Evolutionary conservation across 1,284 basidiomycete species (phyloP).

Genomic region (Vanrija humicola): DNA sequence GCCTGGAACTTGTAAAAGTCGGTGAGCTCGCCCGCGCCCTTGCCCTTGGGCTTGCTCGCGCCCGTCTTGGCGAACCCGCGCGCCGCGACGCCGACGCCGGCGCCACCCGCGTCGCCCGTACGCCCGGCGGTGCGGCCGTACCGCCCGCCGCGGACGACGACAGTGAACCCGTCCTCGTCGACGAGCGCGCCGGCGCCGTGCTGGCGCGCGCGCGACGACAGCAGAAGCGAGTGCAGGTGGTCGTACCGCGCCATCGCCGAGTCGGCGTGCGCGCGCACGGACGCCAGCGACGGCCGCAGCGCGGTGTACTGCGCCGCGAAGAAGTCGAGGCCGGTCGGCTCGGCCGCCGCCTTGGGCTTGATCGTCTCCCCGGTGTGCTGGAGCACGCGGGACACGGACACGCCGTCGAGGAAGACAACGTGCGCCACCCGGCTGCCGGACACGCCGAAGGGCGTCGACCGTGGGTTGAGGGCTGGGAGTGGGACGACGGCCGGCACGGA

Average conservation of each 20-base stretch:
- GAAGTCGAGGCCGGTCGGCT: slow-evolving; percentile 64
- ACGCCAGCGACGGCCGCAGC: slow-evolving; percentile 65
- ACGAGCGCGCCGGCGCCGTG: slow-evolving; percentile 66
- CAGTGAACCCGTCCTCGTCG: slow-evolving; percentile 87
- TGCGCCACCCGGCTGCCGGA: slow-evolving; percentile 57
- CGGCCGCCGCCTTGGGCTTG: slow-evolving; percentile 28
- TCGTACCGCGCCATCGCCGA: slow-evolving; percentile 70
- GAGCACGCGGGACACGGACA: slow-evolving; percentile 64
- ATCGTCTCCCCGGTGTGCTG: slow-evolving; percentile 37
- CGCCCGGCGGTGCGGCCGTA: slow-evolving; percentile 81
- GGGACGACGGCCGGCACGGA: slow-evolving; percentile 43
- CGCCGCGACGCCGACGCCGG: slow-evolving; percentile 67
- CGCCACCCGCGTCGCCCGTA: slow-evolving; percentile 68
- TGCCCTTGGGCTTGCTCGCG: slow-evolving; percentile 60
- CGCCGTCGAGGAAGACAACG: slow-evolving; percentile 68
- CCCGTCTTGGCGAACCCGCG: slow-evolving; percentile 49
- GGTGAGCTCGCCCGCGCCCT: slow-evolving; percentile 59
- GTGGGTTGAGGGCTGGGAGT: slow-evolving; percentile 31
- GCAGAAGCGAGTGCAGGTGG: slow-evolving; percentile 56
- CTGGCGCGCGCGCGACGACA: slow-evolving; percentile 51
- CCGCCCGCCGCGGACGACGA: slow-evolving; percentile 79
- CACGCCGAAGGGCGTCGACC: slow-evolving; percentile 21
- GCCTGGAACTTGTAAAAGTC: slow-evolving; percentile 82
- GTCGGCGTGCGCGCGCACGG: slow-evolving; percentile 70
- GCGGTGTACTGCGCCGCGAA: slow-evolving; percentile 63